phyloP scores from a whole-genome alignment of 2,329 filamentous ascomycete genomes.

The Fusarium verticillioides region DNA sequence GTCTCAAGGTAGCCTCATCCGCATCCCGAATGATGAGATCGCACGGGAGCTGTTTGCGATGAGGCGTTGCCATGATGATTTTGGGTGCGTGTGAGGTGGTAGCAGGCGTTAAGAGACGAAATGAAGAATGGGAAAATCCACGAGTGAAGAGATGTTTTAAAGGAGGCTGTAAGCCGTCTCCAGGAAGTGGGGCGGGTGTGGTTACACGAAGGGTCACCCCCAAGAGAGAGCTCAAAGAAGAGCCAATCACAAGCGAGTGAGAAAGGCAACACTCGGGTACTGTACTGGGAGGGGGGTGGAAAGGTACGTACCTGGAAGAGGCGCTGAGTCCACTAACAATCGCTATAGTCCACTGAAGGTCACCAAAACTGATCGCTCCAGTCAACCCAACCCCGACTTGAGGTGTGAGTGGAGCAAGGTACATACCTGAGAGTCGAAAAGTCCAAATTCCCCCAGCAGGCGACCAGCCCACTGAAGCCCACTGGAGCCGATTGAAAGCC shows the following conservation, averaged over 20 bases:
- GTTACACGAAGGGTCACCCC: not conserved
- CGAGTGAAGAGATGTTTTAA: not conserved
- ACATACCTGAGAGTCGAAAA: too few relatives aligned
- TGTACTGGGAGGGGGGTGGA: accelerated
- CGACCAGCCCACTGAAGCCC: too few relatives aligned
- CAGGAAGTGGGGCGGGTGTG: not conserved
- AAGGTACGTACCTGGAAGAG: not conserved
- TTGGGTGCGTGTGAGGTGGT: accelerated
- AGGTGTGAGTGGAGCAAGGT: too few relatives aligned
- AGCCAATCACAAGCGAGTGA: too few relatives aligned
- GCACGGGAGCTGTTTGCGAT: accelerated
- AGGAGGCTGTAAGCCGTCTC: accelerated
- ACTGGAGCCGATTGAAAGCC: too few relatives aligned
- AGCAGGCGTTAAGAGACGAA: too few relatives aligned
- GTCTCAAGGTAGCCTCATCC: not conserved
- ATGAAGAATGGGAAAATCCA: too few relatives aligned
- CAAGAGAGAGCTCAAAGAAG: not conserved
- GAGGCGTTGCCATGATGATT: accelerated
- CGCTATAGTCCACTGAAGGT: not conserved
- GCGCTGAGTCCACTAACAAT: not conserved
- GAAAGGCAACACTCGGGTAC: too few relatives aligned
- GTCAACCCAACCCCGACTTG: too few relatives aligned
- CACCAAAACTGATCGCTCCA: too few relatives aligned
- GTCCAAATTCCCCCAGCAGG: too few relatives aligned
- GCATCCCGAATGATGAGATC: not conserved